phyloP scores from a whole-genome alignment of 305 asterid genomes.

The Fraxinus platypoda region DNA sequence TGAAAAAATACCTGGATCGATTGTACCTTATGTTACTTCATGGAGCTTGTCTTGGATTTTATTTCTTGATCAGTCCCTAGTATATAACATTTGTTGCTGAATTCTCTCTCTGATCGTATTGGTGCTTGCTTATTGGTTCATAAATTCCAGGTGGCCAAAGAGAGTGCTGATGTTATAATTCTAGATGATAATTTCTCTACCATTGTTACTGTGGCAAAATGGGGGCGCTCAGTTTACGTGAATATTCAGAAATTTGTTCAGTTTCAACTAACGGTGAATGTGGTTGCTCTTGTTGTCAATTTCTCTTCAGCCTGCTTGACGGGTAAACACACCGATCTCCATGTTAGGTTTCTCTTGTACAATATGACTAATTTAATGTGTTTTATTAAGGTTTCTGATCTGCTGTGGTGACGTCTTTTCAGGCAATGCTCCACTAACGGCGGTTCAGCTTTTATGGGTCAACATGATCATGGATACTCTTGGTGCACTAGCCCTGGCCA shows the following conservation, averaged over 20 bases:
- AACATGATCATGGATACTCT: slow-evolving; percentile 98
- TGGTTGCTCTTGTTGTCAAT: slow-evolving; percentile 90
- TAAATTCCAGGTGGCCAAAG: slow-evolving; percentile 80
- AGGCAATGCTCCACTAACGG: slow-evolving; percentile 90
- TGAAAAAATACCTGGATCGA: not conserved
- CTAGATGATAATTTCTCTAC: slow-evolving; percentile 94
- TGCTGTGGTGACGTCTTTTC: slow-evolving; percentile 21
- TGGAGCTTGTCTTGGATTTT: not conserved
- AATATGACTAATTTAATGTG: not conserved
- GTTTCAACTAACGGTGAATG: slow-evolving; percentile 90
- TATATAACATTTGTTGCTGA: not conserved
- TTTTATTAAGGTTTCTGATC: slow-evolving; percentile 2
- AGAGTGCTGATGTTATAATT: slow-evolving; percentile 93
- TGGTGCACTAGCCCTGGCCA: slow-evolving; percentile 94
- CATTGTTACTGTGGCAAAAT: slow-evolving; percentile 89
- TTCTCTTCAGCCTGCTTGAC: slow-evolving; percentile 95
- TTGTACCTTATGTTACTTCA: not conserved
- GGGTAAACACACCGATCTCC: slow-evolving; percentile 38
- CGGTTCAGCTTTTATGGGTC: slow-evolving; percentile 96
- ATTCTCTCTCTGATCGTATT: not conserved
- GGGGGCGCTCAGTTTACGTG: slow-evolving; percentile 94
- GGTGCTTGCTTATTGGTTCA: slow-evolving; percentile 11
- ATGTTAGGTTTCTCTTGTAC: not conserved
- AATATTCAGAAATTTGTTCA: slow-evolving; percentile 92
- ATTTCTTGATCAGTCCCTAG: not conserved